These are phyloP conservation scores for Annona cherimola DNA, from an alignment of 164 flowering plant species.

Conservation along the genomic window DNA sequence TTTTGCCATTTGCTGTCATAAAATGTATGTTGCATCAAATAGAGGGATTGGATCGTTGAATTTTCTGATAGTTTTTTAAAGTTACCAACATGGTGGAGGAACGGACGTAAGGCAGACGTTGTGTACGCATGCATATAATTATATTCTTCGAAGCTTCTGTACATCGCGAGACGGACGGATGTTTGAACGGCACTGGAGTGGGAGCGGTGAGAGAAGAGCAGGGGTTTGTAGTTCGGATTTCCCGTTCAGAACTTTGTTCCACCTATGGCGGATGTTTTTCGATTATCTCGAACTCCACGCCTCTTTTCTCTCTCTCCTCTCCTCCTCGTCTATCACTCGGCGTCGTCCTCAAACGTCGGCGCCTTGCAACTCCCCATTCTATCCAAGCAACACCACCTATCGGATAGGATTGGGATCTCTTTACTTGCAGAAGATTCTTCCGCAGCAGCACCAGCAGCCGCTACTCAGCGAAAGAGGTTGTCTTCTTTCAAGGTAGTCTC, in stretches of 20 bases:
- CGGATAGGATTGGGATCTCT: slow-evolving; percentile 15
- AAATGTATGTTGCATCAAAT: too few species aligned
- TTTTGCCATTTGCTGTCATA: too few species aligned
- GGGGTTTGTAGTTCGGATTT: too few species aligned
- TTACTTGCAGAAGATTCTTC: slow-evolving; percentile 1
- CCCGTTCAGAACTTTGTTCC: background rate
- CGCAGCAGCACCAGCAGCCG: slow-evolving; percentile 11
- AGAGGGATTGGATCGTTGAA: too few species aligned
- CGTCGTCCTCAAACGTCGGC: slow-evolving; percentile 2
- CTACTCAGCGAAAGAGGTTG: slow-evolving; percentile 11
- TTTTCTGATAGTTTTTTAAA: too few species aligned
- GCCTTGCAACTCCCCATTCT: slow-evolving; percentile 14
- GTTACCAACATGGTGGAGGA: too few species aligned
- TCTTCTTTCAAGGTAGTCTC: slow-evolving; percentile 22
- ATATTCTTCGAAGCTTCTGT: too few species aligned
- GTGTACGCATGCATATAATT: too few species aligned
- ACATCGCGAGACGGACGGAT: too few species aligned
- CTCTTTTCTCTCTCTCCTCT: slow-evolving; percentile 16
- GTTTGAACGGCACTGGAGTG: too few species aligned
- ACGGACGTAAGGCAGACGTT: too few species aligned
- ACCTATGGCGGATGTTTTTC: slow-evolving; percentile 48
- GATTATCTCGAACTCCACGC: slow-evolving; percentile 21
- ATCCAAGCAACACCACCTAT: slow-evolving; percentile 13
- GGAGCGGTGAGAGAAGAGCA: too few species aligned
- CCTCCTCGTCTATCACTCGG: slow-evolving; percentile 1